These are phyloP conservation scores for Sporodiniella umbellata DNA, from an alignment of 371 early-diverging fungal species.

Conservation along the genomic window DNA sequence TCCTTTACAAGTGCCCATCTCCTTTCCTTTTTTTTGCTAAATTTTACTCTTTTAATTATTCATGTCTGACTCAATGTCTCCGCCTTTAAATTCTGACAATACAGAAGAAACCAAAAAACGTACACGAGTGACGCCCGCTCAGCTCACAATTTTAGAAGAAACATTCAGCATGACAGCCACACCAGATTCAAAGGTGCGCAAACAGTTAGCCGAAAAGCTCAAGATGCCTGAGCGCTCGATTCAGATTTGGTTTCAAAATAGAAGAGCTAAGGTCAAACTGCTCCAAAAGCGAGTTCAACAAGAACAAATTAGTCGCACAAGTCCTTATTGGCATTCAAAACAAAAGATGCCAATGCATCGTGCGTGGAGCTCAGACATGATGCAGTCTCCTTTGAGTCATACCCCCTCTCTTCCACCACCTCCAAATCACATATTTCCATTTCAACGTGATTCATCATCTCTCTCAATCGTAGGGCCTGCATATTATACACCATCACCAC, in stretches of 20 bases:
- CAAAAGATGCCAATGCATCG: slow-evolving; percentile 24
- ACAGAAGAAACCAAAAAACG: slow-evolving; percentile 51
- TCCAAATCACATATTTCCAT: no score
- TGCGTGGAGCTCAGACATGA: slow-evolving; percentile 45
- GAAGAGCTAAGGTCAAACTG: slow-evolving; percentile 91
- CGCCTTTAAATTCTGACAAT: neutral
- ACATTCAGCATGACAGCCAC: slow-evolving; percentile 66
- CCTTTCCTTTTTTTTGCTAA: no score
- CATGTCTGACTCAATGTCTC: no score
- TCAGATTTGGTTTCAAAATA: slow-evolving; percentile 99
- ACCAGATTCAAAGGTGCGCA: slow-evolving; percentile 81
- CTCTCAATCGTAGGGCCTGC: slow-evolving; percentile 14
- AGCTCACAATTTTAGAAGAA: slow-evolving; percentile 71
- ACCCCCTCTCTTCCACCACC: no score
- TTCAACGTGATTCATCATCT: slow-evolving; percentile 5
- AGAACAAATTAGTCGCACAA: neutral
- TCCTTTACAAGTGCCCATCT: no score
- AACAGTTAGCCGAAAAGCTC: slow-evolving; percentile 79
- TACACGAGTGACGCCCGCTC: slow-evolving; percentile 72
- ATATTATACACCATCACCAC: slow-evolving; percentile 19
- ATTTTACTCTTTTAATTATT: no score
- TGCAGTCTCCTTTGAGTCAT: neutral
- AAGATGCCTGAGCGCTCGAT: slow-evolving; percentile 93
- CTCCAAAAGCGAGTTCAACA: slow-evolving; percentile 51
- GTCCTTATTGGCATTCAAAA: slow-evolving; percentile 2